phyloP scores from a whole-genome alignment of 1,284 basidiomycete species.

The Polyporus tsugae region DNA sequence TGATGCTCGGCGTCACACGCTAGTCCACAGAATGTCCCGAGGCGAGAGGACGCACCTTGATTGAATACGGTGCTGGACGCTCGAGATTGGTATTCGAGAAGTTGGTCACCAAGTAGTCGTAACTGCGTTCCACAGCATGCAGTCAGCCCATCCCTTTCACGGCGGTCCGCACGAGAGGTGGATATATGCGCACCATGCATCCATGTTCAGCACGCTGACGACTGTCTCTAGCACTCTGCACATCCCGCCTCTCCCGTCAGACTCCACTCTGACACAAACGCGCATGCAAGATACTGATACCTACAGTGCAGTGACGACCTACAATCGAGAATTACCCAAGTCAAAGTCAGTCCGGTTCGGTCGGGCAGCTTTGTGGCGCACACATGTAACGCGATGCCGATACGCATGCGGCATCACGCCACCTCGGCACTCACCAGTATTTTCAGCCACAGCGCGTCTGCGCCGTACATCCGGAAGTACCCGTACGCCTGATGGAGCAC shows the following conservation, averaged over 20 bases:
- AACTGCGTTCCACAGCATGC: neutral
- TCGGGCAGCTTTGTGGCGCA: neutral
- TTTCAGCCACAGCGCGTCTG: neutral
- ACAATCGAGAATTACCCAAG: neutral
- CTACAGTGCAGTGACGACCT: neutral
- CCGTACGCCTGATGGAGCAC: conserved; percentile 4
- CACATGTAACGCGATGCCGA: too few species aligned
- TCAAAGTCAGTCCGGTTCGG: neutral
- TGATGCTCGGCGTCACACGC: neutral
- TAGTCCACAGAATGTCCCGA: too few species aligned
- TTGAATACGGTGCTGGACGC: conserved; percentile 2
- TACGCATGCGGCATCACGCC: too few species aligned
- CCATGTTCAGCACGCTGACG: neutral
- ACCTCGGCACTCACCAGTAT: neutral
- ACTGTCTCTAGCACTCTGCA: neutral
- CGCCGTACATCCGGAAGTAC: neutral
- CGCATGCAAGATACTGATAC: neutral
- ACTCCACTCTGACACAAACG: too few species aligned
- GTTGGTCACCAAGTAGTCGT: neutral
- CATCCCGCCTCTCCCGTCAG: neutral
- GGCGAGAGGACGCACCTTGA: neutral
- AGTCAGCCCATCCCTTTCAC: neutral
- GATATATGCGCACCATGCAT: neutral
- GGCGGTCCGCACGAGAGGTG: too few species aligned
- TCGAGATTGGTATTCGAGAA: neutral